Conservation (phyloP, 2,329 filamentous ascomycete species). For the Cordyceps javanica region DNA sequence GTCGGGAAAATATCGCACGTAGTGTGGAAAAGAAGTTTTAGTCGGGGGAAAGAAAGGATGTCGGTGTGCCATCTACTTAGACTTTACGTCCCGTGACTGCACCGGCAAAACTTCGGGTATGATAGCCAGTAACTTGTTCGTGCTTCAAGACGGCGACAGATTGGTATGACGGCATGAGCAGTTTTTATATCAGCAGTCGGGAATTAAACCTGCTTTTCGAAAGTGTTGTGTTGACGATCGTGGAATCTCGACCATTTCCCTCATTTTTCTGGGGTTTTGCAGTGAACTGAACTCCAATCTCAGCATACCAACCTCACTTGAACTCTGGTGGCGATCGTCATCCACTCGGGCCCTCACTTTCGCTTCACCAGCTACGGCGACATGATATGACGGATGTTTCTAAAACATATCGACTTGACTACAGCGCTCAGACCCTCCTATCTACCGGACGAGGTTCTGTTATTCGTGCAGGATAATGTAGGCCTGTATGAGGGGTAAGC, state of each 20-base stretch:
- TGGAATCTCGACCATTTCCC: no score
- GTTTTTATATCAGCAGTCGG: not conserved
- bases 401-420: slow-evolving; percentile 91
- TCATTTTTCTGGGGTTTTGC: not conserved
- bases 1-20: not conserved
- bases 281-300: not conserved
- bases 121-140: not conserved
- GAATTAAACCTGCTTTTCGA: not conserved
- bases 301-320: not conserved
- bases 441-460: slow-evolving; percentile 84
- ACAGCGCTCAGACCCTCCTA: slow-evolving; percentile 91
- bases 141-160: not conserved
- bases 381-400: slow-evolving; percentile 62
- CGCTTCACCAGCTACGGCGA: not conserved
- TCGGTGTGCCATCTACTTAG: not conserved
- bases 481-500: slow-evolving; percentile 93
- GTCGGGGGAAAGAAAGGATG: not conserved
- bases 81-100: slow-evolving; percentile 10
- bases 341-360: not conserved
- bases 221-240: not conserved
- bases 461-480: slow-evolving; percentile 97
- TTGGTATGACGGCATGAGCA: not conserved
- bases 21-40: not conserved
- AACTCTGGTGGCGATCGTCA: not conserved
- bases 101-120: slow-evolving; percentile 8